These are phyloP conservation scores for Halophytophthora batemanensis DNA, from an alignment of 352 stramenopile genomes.

Conservation along the genomic window DNA sequence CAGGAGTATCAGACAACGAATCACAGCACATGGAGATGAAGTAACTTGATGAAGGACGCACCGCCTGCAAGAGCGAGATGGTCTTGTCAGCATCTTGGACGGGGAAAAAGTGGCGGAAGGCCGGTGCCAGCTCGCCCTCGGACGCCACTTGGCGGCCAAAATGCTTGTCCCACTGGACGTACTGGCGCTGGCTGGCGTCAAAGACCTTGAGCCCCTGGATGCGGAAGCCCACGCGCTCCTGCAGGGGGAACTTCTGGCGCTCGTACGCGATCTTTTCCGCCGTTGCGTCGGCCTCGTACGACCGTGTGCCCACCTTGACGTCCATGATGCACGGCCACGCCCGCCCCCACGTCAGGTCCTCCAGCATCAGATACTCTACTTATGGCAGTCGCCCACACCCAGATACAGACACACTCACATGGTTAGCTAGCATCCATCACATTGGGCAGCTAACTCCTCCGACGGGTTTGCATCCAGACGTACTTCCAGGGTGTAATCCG, in stretches of 20 bases:
- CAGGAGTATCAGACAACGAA: neutral
- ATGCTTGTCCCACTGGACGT: conserved; percentile 85
- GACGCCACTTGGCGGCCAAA: conserved; percentile 72
- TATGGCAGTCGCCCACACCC: neutral
- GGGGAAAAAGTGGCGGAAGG: conserved; percentile 84
- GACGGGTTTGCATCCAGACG: conserved; percentile 1
- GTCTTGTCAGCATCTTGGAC: conserved; percentile 21
- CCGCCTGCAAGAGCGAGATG: conserved; percentile 36
- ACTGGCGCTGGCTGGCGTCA: conserved; percentile 43
- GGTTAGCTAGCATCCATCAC: neutral
- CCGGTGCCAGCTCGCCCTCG: conserved; percentile 48
- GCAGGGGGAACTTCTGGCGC: conserved; percentile 90
- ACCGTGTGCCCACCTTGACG: conserved; percentile 94
- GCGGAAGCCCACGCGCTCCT: conserved; percentile 90
- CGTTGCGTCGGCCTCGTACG: conserved; percentile 90
- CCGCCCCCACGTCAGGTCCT: conserved; percentile 87
- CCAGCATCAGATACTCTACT: conserved; percentile 84
- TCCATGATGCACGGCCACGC: conserved; percentile 93
- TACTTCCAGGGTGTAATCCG: conserved; percentile 34
- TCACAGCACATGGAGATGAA: neutral
- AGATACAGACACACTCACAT: neutral
- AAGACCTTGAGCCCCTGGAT: conserved; percentile 94
- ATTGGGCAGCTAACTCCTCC: no score
- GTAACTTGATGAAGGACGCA: conserved; percentile 14
- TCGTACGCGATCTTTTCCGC: conserved; percentile 90